Base-by-base conservation (phyloP, 2,329 filamentous ascomycete genomes). In the Penicillium fuscoglaucum region DNA sequence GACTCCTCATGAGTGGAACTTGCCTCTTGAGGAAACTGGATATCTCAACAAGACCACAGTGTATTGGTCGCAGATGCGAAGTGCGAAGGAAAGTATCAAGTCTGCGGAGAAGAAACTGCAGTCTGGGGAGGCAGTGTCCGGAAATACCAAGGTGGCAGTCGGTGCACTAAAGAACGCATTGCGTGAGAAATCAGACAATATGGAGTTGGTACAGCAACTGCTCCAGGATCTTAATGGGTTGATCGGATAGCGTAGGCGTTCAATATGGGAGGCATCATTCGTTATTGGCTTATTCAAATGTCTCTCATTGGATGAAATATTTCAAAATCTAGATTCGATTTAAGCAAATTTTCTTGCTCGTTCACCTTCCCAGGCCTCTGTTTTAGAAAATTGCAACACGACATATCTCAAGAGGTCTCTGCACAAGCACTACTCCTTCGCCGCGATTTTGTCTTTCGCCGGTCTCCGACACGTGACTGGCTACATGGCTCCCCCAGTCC, bases 11-110 rank as follows among this genome's bases (percentile, higher is more conserved):
- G 49, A 65, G 44, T 71, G 64, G 67, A 63, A 67, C 39, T 24
- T 69, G 7, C 62, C 62, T 15, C 49, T 70, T 9, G 48, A 64
- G 8, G 57, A 72, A 24, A 70, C 69, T 6, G 59, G 54, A 12
- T 69, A 69, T 49, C 29, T 55, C 13, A 53, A 58, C 2, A 51
- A 63, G 35, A 66, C 65, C 1, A 48, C 28, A 4, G 53, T 47
- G 13, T 72, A 69, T 40, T 72, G 69, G 69, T 45, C 54, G 0
- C 60, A 58, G 46, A 50, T 56, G 1, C 46, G 53, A 15, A 28
- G 24, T 44, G 53, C 46, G n/a, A 56, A 50, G 39, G 39, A 56
- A n/a, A 45, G 29, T 19, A 29, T 51, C 29, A 33, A 51, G 17
- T 37, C n/a, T 7, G n/a, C n/a, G 8, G 53, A 56, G 31, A 50